These are phyloP conservation scores for Kodamaea laetipori DNA, from an alignment of 805 yeast genomes.

Conservation along the genomic window DNA sequence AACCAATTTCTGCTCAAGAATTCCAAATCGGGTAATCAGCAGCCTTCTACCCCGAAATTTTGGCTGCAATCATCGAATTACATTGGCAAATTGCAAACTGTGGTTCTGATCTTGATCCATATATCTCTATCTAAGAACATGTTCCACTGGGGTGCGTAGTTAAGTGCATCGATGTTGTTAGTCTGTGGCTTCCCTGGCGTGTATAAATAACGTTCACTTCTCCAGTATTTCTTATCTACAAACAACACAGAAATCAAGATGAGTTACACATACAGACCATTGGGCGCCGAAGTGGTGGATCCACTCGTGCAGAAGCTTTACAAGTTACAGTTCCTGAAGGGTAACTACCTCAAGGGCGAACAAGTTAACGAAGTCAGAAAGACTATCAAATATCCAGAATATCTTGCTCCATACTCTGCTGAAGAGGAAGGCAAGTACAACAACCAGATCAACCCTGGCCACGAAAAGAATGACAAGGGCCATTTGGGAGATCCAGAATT, in stretches of 20 bases:
- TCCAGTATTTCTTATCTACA: too few species aligned
- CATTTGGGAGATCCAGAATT: conserved; percentile 27
- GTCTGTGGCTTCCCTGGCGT: neutral
- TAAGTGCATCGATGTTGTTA: neutral
- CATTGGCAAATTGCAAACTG: neutral
- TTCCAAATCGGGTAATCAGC: neutral
- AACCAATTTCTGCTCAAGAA: neutral
- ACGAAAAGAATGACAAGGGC: conserved; percentile 28
- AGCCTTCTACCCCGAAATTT: too few species aligned
- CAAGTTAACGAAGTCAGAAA: conserved; percentile 17
- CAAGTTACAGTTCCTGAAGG: conserved; percentile 8
- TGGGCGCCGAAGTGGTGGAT: conserved; percentile 13
- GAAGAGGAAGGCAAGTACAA: conserved; percentile 24
- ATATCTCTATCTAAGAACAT: too few species aligned
- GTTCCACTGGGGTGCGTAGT: neutral
- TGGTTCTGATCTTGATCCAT: neutral
- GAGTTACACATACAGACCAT: conserved; percentile 12
- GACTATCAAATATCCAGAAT: conserved; percentile 26
- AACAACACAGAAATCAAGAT: too few species aligned
- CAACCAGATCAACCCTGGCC: conserved; percentile 22
- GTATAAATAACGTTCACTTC: neutral
- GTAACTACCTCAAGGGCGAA: conserved; percentile 6
- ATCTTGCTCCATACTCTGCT: conserved; percentile 18
- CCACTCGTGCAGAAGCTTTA: conserved; percentile 10
- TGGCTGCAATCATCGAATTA: neutral